These are phyloP conservation scores for Schizothecium vesticola DNA, from an alignment of 495 filamentous ascomycete species.

Conservation along the genomic window DNA sequence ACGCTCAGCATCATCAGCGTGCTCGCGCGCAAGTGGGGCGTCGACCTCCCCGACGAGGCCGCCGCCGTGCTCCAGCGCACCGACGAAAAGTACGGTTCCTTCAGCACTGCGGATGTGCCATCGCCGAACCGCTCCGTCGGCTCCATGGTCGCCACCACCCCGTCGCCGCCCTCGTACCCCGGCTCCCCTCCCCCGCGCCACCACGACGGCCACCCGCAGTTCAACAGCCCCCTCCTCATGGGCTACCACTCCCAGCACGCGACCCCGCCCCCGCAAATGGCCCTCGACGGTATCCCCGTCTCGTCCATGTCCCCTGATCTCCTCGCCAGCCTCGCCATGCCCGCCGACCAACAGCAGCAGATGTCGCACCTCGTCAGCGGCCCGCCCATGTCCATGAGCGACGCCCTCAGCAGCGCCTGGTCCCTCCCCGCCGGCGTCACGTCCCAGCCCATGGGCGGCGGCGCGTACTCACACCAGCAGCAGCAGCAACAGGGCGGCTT, in stretches of 20 bases:
- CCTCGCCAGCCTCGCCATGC: constrained; percentile 14
- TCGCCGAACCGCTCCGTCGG: constrained; percentile 34
- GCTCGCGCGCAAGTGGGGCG: constrained; percentile 81
- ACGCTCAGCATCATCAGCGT: constrained; percentile 81
- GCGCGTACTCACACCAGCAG: not conserved
- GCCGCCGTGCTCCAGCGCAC: constrained; percentile 61
- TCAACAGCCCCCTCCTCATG: constrained; percentile 17
- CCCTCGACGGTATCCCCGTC: not conserved
- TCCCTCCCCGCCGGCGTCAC: constrained; percentile 14
- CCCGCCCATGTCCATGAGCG: constrained; percentile 23
- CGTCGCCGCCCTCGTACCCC: constrained; percentile 26
- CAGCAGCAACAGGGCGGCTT: constrained; percentile 9
- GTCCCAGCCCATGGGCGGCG: constrained; percentile 15
- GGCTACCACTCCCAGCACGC: constrained; percentile 22
- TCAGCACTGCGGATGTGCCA: constrained; percentile 52
- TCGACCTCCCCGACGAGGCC: constrained; percentile 82
- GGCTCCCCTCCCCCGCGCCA: constrained; percentile 18
- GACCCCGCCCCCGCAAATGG: constrained; percentile 15
- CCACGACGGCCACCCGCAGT: constrained; percentile 18
- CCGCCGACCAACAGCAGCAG: not conserved
- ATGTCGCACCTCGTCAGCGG: constrained; percentile 12
- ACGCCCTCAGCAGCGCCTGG: constrained; percentile 25
- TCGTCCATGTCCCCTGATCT: constrained; percentile 23
- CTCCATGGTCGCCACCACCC: constrained; percentile 16
- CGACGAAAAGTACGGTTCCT: constrained; percentile 49